These are phyloP conservation scores for Lachnellula subtilissima DNA, from an alignment of 2,329 filamentous ascomycete genomes.

Conservation along the genomic window DNA sequence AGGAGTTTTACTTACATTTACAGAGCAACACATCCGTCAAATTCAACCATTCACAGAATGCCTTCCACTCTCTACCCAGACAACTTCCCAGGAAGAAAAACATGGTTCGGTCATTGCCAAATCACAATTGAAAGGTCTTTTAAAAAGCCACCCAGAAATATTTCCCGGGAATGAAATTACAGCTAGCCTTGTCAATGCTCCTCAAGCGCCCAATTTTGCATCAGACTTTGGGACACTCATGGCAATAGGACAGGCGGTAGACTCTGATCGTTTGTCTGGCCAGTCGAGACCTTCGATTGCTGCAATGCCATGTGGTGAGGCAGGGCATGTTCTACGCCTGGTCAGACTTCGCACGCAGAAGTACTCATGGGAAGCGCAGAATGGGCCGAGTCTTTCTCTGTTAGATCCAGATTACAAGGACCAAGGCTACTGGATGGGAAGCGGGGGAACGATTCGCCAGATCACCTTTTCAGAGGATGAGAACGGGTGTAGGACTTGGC, in stretches of 20 bases:
- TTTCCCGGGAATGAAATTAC: conserved; percentile 18
- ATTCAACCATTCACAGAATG: conserved; percentile 24
- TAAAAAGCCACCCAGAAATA: conserved; percentile 23
- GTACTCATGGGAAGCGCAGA: conserved; percentile 25
- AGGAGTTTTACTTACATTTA: conserved; percentile 8
- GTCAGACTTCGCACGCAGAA: conserved; percentile 24
- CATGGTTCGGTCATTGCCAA: conserved; percentile 6
- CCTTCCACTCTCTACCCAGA: conserved; percentile 21
- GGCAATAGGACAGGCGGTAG: conserved; percentile 18
- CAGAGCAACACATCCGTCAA: conserved; percentile 24
- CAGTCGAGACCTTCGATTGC: conserved; percentile 18
- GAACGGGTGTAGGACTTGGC: conserved; percentile 34
- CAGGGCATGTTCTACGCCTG: conserved; percentile 28
- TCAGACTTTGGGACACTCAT: conserved; percentile 18
- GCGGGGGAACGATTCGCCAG: conserved; percentile 43
- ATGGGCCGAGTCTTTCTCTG: conserved; percentile 18
- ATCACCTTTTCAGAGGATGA: conserved; percentile 38
- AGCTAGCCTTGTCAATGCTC: conserved; percentile 5
- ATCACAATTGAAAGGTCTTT: conserved; percentile 22
- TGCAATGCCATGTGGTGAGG: conserved; percentile 27
- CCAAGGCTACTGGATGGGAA: conserved; percentile 28
- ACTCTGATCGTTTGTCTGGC: conserved; percentile 17
- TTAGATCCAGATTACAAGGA: conserved; percentile 19
- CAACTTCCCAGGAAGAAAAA: conserved; percentile 6
- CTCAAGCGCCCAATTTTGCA: conserved; percentile 1